Percentiles rank a stretch among this genome's conserved stretches.
phyloP scores from a whole-genome alignment of 2,329 filamentous ascomycete species.

The Penicillium sp. region DNA sequence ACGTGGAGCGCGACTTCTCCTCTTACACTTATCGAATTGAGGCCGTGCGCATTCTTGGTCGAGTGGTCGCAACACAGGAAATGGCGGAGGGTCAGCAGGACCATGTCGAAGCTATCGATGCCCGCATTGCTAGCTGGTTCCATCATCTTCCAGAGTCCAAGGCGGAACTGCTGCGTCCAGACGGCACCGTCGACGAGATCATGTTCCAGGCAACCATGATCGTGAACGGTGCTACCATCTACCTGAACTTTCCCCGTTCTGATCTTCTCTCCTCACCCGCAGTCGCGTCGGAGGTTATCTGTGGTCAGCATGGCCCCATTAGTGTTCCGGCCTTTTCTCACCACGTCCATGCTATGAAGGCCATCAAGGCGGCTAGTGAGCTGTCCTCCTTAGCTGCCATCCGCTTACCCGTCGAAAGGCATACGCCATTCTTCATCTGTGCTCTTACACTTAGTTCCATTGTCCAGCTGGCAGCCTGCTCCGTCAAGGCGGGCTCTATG shows the following conservation, averaged over 20 bases:
- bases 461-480: conserved; percentile 77
- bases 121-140: conserved; percentile 66
- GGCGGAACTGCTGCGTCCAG: conserved; percentile 62
- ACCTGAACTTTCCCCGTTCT: conserved; percentile 74
- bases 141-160: conserved; percentile 72
- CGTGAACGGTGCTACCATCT: conserved; percentile 58
- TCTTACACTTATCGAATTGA: conserved; percentile 83
- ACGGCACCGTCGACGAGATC: conserved; percentile 76
- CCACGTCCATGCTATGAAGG: conserved; percentile 67
- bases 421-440: conserved; percentile 81
- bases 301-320: conserved; percentile 38
- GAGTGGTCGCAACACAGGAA: conserved; percentile 56
- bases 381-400: conserved; percentile 69
- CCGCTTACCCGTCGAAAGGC: conserved; percentile 57
- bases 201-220: conserved; percentile 91
- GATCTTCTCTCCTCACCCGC: conserved; percentile 58
- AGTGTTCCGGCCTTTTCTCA: conserved; percentile 40
- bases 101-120: conserved; percentile 57
- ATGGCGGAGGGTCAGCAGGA: conserved; percentile 45
- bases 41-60: conserved; percentile 70
- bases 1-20: conserved; percentile 65
- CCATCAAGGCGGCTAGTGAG: conserved; percentile 70
- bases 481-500: conserved; percentile 53
- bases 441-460: conserved; percentile 73
- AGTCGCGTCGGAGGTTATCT: conserved; percentile 47